Conservation (phyloP, 1,139 yeast genomes). For the Yarrowia galli region DNA sequence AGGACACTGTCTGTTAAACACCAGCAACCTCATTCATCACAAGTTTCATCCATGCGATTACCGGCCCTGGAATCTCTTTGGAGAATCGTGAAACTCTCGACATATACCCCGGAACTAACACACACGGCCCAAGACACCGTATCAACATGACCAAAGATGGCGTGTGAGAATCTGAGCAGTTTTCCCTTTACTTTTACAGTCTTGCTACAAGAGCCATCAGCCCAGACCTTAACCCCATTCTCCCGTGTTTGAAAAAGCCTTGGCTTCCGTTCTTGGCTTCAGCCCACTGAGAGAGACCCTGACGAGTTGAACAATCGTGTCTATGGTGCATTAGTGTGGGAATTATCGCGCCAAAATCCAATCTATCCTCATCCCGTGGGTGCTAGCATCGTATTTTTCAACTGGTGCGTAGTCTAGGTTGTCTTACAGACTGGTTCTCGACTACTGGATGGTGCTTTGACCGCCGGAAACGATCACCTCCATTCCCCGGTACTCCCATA, state of each 20-base stretch:
- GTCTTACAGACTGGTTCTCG: neutral
- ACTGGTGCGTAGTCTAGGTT: neutral
- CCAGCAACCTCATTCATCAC: no score
- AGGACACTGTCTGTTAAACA: neutral
- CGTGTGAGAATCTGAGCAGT: neutral
- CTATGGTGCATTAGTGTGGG: constrained; percentile 4
- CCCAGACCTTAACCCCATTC: neutral
- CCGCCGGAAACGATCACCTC: neutral
- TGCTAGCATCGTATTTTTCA: neutral
- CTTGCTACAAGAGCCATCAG: neutral
- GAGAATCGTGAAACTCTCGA: neutral
- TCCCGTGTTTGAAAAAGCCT: neutral
- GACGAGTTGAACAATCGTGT: neutral
- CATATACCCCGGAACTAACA: neutral
- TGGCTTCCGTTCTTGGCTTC: neutral
- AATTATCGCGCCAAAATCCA: constrained; percentile 1
- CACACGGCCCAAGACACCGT: no score
- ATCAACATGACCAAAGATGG: neutral
- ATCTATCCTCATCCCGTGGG: neutral
- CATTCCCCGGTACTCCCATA: neutral
- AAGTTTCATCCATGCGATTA: no score
- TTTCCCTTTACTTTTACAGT: neutral
- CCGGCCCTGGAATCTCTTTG: no score
- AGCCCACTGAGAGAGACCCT: neutral
- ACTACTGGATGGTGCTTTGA: neutral